Percentiles rank a stretch among this genome's conserved stretches.
These are phyloP conservation scores for Lactifluus pinguis DNA, from an alignment of 768 basidiomycete species.

Conservation along the genomic window DNA sequence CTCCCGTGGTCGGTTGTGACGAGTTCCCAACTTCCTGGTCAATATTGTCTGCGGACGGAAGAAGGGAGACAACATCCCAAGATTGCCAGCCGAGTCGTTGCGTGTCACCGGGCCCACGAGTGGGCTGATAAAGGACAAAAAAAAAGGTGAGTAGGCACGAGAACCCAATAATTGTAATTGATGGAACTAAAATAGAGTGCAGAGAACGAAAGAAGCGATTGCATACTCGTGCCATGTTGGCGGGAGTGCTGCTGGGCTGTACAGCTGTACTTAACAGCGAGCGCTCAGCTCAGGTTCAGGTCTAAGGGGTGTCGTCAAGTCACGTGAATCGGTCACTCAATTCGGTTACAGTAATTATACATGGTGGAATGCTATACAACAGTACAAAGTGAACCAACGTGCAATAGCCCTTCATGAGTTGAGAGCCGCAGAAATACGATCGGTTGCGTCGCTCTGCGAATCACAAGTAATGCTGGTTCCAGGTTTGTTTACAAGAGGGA, in stretches of 20 bases:
- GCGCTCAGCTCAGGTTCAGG: no score
- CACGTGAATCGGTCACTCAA: neutral
- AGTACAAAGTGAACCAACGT: neutral
- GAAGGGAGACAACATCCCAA: conserved; percentile 57
- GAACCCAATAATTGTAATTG: conserved; percentile 55
- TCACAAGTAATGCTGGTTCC: conserved; percentile 34
- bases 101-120: conserved; percentile 54
- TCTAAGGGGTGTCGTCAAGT: neutral
- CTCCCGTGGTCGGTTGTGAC: neutral
- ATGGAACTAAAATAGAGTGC: conserved; percentile 48
- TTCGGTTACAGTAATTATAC: neutral
- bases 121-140: conserved; percentile 76
- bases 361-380: neutral
- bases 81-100: conserved; percentile 85
- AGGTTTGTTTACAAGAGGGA: conserved; percentile 33
- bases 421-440: conserved; percentile 30
- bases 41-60: conserved; percentile 13
- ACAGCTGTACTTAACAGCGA: no score
- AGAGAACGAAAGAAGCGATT: conserved; percentile 39
- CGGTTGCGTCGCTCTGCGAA: conserved; percentile 26
- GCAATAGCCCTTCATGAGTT: neutral
- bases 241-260: neutral
- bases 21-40: conserved; percentile 4
- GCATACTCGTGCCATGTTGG: conserved; percentile 23
- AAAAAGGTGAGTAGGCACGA: conserved; percentile 64